These are phyloP conservation scores for Globisporangium echinulatum DNA, from an alignment of 352 stramenopile species.

Conservation along the genomic window DNA sequence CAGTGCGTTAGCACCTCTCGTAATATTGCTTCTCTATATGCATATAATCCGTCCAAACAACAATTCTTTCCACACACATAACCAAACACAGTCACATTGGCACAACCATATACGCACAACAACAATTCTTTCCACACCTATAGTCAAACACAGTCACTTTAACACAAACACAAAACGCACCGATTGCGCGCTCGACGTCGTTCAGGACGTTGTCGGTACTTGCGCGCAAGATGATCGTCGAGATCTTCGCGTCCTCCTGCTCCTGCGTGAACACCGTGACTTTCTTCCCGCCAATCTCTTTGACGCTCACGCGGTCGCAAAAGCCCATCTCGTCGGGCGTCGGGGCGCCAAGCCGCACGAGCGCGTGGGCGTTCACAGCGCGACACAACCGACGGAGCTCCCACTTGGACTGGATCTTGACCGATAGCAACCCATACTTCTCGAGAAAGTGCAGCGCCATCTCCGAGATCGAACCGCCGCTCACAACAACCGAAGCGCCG, in stretches of 20 bases:
- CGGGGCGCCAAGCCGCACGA: conserved; percentile 95
- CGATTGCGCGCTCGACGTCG: conserved; percentile 96
- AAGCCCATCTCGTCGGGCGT: conserved; percentile 98
- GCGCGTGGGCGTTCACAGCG: conserved; percentile 94
- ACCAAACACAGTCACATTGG: conserved; percentile 1
- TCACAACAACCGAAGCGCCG: conserved; percentile 95
- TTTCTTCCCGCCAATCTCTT: conserved; percentile 95
- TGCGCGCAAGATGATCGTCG: conserved; percentile 93
- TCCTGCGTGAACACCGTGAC: conserved; percentile 96
- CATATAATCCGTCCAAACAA: too few species aligned
- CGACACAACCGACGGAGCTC: conserved; percentile 97
- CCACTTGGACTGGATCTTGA: conserved; percentile 99
- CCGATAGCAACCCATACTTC: conserved; percentile 95
- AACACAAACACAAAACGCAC: conserved; percentile 20
- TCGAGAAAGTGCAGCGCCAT: conserved; percentile 99
- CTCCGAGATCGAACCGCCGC: conserved; percentile 95
- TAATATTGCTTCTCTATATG: too few species aligned
- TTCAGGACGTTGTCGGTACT: conserved; percentile 97
- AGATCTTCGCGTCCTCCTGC: conserved; percentile 92
- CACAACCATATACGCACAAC: too few species aligned
- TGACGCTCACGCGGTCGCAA: conserved; percentile 89
- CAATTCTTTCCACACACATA: too few species aligned
- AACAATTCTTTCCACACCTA: too few species aligned
- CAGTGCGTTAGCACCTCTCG: too few species aligned
- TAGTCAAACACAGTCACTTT: background rate